A percentile compares a stretch with the other conserved stretches of the same genome.
These are phyloP conservation scores for Wallacemonas rigidus DNA, from an alignment of 208 protist genomes.

Conservation along the genomic window DNA sequence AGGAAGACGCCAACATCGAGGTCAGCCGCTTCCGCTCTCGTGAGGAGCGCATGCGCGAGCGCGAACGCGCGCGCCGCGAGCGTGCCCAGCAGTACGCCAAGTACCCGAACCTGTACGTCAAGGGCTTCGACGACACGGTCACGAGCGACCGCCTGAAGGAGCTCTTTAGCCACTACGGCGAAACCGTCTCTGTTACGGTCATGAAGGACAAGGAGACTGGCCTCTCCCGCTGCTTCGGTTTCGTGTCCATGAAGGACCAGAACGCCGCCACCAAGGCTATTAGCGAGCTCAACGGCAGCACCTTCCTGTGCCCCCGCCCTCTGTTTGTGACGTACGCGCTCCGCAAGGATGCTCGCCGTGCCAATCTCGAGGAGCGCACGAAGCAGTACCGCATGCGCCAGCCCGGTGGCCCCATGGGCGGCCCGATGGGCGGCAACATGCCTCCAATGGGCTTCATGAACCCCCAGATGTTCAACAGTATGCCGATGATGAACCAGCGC, in stretches of 20 bases:
- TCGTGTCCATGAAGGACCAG: slow-evolving; percentile 96
- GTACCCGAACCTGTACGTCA: slow-evolving; percentile 98
- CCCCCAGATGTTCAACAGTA: slow-evolving; percentile 53
- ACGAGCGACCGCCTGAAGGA: slow-evolving; percentile 95
- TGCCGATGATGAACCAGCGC: slow-evolving; percentile 78
- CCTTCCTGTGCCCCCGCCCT: slow-evolving; percentile 94
- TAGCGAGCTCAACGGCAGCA: slow-evolving; percentile 96
- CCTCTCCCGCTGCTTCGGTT: slow-evolving; percentile 96
- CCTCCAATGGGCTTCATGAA: slow-evolving; percentile 58
- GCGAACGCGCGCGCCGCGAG: slow-evolving; percentile 90
- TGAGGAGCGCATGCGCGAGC: slow-evolving; percentile 92
- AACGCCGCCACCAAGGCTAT: slow-evolving; percentile 96
- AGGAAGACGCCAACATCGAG: slow-evolving; percentile 91
- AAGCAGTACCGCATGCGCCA: slow-evolving; percentile 85
- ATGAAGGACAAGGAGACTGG: slow-evolving; percentile 95
- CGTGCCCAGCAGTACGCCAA: slow-evolving; percentile 92
- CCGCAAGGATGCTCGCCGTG: slow-evolving; percentile 95
- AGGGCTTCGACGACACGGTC: slow-evolving; percentile 98
- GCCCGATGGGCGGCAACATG: slow-evolving; percentile 58
- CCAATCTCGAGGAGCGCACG: slow-evolving; percentile 93
- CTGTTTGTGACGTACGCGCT: slow-evolving; percentile 98
- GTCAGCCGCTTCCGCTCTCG: slow-evolving; percentile 97
- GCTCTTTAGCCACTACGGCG: slow-evolving; percentile 96
- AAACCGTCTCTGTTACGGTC: slow-evolving; percentile 96
- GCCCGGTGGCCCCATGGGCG: slow-evolving; percentile 24